These are phyloP conservation scores for Leccinellum albellum DNA, from an alignment of 768 basidiomycete genomes.

Conservation along the genomic window DNA sequence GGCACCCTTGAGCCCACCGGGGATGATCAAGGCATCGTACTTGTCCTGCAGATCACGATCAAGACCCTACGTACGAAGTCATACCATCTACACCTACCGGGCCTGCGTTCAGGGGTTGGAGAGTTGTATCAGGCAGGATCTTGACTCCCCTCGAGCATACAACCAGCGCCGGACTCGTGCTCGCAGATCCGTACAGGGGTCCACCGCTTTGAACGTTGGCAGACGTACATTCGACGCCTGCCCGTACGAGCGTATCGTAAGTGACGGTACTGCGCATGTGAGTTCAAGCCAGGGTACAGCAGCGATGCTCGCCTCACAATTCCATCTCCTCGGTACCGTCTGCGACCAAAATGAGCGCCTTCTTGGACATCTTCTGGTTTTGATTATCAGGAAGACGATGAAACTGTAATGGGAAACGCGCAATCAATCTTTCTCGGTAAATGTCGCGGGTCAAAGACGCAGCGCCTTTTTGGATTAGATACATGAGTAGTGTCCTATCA, in stretches of 20 bases:
- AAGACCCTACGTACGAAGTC: background rate
- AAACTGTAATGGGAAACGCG: background rate
- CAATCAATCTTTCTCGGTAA: background rate
- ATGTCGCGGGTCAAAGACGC: background rate
- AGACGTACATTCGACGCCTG: constrained; percentile 62
- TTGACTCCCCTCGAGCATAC: constrained; percentile 71
- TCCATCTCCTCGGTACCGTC: constrained; percentile 90
- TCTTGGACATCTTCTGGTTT: constrained; percentile 24
- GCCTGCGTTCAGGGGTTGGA: constrained; percentile 42
- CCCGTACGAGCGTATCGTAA: constrained; percentile 80
- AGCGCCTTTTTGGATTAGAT: background rate
- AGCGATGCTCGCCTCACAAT: constrained; percentile 39
- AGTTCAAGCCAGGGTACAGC: background rate
- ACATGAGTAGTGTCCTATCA: background rate
- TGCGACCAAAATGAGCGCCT: constrained; percentile 68
- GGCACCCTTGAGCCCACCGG: constrained; percentile 77
- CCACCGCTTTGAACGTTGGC: constrained; percentile 50
- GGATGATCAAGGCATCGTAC: constrained; percentile 69
- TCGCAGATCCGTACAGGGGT: constrained; percentile 22
- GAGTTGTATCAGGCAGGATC: constrained; percentile 62
- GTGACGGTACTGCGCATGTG: constrained; percentile 57
- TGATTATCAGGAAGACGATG: constrained; percentile 2
- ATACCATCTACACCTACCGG: constrained; percentile 38
- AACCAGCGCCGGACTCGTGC: constrained; percentile 43
- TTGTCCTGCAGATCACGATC: constrained; percentile 40